Percentiles rank a stretch among this genome's conserved stretches.
phyloP scores from a whole-genome alignment of 73 alveolate species.

The Breviolum minutum region DNA sequence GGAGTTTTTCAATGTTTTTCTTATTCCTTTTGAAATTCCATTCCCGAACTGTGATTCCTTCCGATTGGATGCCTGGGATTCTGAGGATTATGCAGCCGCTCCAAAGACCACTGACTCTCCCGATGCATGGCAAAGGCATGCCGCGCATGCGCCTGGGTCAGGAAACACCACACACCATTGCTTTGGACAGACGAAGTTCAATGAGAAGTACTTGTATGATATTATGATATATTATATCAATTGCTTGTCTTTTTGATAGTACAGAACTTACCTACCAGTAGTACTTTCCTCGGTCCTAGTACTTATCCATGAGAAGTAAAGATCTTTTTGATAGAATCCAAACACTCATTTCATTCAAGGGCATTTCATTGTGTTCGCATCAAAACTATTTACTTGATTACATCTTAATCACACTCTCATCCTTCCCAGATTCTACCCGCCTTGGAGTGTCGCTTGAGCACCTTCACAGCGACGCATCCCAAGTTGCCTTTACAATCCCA shows the following conservation, averaged over 20 bases:
- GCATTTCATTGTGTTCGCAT: too few relatives aligned
- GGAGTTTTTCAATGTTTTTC: too few relatives aligned
- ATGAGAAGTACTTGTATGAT: too few relatives aligned
- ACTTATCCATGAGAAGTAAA: too few relatives aligned
- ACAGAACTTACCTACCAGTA: too few relatives aligned
- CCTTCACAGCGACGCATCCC: constrained; percentile 89
- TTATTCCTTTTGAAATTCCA: not conserved
- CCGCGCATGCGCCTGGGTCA: constrained; percentile 51
- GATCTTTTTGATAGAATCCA: too few relatives aligned
- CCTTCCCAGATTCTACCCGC: not conserved
- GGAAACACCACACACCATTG: not conserved
- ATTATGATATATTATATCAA: too few relatives aligned
- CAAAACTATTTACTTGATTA: too few relatives aligned
- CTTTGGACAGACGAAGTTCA: not conserved
- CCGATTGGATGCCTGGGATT: constrained; percentile 6
- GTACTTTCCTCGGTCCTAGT: too few relatives aligned
- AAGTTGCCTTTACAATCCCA: constrained; percentile 78
- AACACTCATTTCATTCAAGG: too few relatives aligned
- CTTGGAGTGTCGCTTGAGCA: constrained; percentile 75
- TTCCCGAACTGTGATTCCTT: not conserved
- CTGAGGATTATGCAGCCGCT: constrained; percentile 31
- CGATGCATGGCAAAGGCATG: constrained; percentile 94
- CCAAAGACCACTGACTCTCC: constrained; percentile 88
- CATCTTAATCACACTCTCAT: not conserved
- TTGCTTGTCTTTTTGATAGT: too few relatives aligned